These are phyloP conservation scores for Fusarium sp. DNA, from an alignment of 2,329 filamentous ascomycete species.

Conservation along the genomic window DNA sequence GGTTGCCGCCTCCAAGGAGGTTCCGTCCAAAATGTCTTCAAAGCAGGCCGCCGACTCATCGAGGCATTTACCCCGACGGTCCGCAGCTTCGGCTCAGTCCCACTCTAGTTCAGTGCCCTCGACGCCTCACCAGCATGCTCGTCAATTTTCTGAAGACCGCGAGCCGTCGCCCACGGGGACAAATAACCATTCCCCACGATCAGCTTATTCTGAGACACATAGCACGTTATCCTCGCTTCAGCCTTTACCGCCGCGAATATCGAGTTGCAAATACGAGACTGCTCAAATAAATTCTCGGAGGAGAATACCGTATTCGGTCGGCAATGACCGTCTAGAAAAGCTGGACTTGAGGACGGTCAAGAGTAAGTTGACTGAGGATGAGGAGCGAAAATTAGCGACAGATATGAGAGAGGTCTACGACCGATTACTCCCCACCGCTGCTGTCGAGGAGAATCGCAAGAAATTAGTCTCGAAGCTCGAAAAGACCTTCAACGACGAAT, in stretches of 20 bases:
- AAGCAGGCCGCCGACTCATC: slow-evolving; percentile 51
- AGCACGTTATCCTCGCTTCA: slow-evolving; percentile 74
- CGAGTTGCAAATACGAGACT: slow-evolving; percentile 88
- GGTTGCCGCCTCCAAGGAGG: slow-evolving; percentile 69
- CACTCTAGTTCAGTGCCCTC: slow-evolving; percentile 92
- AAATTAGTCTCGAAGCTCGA: slow-evolving; percentile 88
- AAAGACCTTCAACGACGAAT: slow-evolving; percentile 86
- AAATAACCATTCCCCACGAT: slow-evolving; percentile 85
- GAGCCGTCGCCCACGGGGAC: slow-evolving; percentile 81
- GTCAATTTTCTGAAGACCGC: slow-evolving; percentile 80
- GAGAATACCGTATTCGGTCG: slow-evolving; percentile 90
- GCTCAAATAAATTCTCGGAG: slow-evolving; percentile 82
- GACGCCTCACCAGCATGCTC: slow-evolving; percentile 88
- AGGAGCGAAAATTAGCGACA: slow-evolving; percentile 77
- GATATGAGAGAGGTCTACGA: slow-evolving; percentile 90
- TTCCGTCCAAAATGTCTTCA: slow-evolving; percentile 59
- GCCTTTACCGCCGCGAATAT: slow-evolving; percentile 66
- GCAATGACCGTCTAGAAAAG: slow-evolving; percentile 79
- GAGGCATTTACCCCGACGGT: slow-evolving; percentile 45
- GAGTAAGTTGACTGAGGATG: slow-evolving; percentile 73
- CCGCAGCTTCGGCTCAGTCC: slow-evolving; percentile 45
- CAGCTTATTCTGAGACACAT: slow-evolving; percentile 89
- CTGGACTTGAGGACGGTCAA: slow-evolving; percentile 77
- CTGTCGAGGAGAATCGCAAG: slow-evolving; percentile 79
- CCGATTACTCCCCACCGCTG: slow-evolving; percentile 80